Percentiles rank a stretch among this genome's conserved stretches.
Evolutionary conservation across 371 early-diverging fungal genomes (phyloP).

Genomic region (Syncephalis plumigaleata): DNA sequence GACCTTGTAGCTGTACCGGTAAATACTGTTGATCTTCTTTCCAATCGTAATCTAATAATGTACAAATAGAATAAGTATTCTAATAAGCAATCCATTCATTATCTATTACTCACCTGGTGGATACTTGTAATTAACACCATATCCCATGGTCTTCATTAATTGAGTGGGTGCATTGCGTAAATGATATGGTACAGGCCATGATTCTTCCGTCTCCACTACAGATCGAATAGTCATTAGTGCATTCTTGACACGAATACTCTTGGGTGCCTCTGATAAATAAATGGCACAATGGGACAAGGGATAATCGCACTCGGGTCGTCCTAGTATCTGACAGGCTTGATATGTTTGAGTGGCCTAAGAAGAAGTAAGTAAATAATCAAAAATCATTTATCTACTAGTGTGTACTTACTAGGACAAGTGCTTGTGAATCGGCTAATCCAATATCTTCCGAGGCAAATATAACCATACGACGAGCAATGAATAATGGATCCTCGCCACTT

Average conservation of each 20-base stretch:
- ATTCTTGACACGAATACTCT: conserved; percentile 37
- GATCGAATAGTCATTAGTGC: background rate
- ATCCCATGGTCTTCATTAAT: conserved; percentile 36
- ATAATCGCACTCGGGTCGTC: conserved; percentile 83
- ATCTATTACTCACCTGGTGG: background rate
- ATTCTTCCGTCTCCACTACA: conserved; percentile 27
- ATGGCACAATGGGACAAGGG: conserved; percentile 61
- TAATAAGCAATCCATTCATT: too few relatives aligned
- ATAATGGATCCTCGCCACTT: conserved; percentile 81
- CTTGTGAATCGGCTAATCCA: conserved; percentile 65
- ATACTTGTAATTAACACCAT: background rate
- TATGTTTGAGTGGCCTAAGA: conserved; percentile 52
- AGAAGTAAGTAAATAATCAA: background rate
- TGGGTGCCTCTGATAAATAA: conserved; percentile 61
- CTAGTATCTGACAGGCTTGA: conserved; percentile 68
- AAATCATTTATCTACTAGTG: background rate
- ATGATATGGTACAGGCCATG: conserved; percentile 71
- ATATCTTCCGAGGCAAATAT: conserved; percentile 79
- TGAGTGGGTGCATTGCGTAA: conserved; percentile 70
- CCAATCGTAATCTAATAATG: too few relatives aligned
- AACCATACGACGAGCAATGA: conserved; percentile 41
- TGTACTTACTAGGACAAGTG: conserved; percentile 37
- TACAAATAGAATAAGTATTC: too few relatives aligned
- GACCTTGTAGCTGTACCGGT: too few relatives aligned
- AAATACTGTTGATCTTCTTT: too few relatives aligned